Conservation (phyloP, 768 basidiomycete species). For the Cystofilobasidium capitatum region DNA sequence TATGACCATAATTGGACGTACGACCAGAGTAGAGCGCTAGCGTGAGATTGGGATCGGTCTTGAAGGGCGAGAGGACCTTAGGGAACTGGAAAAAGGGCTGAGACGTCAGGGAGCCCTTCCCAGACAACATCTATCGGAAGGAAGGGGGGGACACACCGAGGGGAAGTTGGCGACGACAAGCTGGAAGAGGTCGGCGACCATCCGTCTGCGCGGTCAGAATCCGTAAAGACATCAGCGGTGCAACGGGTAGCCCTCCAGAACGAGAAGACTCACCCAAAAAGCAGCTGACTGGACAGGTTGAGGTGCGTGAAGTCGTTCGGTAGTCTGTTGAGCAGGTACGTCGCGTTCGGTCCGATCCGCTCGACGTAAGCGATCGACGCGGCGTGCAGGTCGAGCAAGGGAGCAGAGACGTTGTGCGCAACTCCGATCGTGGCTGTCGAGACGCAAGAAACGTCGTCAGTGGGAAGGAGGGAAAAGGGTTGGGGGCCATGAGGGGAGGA, state of each 20-base stretch:
- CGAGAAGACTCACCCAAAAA: background rate
- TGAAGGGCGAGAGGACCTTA: constrained; percentile 6
- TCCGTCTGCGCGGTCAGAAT: background rate
- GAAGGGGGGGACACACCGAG: background rate
- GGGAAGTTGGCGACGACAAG: background rate
- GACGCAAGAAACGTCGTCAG: background rate
- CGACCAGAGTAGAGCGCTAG: background rate
- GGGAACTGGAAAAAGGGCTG: background rate
- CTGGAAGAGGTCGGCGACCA: constrained; percentile 23
- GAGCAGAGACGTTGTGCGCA: background rate
- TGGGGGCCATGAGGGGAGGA: background rate
- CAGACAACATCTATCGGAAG: background rate
- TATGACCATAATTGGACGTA: background rate
- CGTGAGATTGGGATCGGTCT: constrained; percentile 1
- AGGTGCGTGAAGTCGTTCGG: constrained; percentile 13
- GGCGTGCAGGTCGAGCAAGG: constrained; percentile 13
- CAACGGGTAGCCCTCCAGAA: background rate
- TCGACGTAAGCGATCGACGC: constrained; percentile 11
- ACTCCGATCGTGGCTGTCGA: constrained; percentile 1
- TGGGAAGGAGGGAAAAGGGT: background rate
- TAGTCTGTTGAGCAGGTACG: constrained; percentile 8
- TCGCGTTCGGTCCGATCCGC: background rate
- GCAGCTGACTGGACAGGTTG: background rate
- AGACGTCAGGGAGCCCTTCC: background rate
- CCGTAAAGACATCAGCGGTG: background rate